Evolutionary conservation across 2,329 filamentous ascomycete species (phyloP), one percentile per base, ranked within the genome.

Genomic region (Cladosporium sp.): DNA sequence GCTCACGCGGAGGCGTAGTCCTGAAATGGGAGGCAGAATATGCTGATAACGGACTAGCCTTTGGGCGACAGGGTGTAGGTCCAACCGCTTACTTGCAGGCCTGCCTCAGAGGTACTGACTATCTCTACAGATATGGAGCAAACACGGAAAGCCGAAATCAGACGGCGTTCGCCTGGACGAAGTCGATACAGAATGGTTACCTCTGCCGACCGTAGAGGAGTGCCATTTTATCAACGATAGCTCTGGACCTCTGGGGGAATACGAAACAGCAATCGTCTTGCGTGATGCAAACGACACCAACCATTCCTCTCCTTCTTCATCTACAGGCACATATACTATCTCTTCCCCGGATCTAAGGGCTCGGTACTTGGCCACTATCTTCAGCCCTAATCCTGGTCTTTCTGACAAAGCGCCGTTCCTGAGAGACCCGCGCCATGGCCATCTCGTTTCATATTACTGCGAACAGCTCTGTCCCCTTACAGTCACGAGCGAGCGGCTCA

Each of bases 61-160:
- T 81, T 71, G 80, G 80, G 4, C 74, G 80, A 61, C 72, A 78
- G 28, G 80, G 80, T 41, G 75, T 80, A 41, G 81, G 80, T 80
- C 78, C 57, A 59, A 26, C 38, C 71, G 67, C 69, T 74, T 59
- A 38, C 55, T 61, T 38, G 12, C 62, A 18, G 52, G 49, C 14
- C 5, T 55, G 49, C 21, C 28, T 15, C 21, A 18, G 14, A 21
- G 2, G 14, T 64, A 36, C 61, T 64, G n/a, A 64, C 24, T 11
- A 41, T 57, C 18, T 21, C 21, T 44, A 28, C 36, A 64, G 61
- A 34, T 55, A 57, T 64, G 61, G 61, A 64, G 61, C 36, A 64
- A 64, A n/a, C 26, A 57, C 21, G 61, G 67, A 10, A 66, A 62
- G 41, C 63, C 65, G 12, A 66, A 66, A 14, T 65, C 65, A 14